These are phyloP conservation scores for Penicillium sp. DNA, from an alignment of 2,329 filamentous ascomycete species.

Conservation along the genomic window DNA sequence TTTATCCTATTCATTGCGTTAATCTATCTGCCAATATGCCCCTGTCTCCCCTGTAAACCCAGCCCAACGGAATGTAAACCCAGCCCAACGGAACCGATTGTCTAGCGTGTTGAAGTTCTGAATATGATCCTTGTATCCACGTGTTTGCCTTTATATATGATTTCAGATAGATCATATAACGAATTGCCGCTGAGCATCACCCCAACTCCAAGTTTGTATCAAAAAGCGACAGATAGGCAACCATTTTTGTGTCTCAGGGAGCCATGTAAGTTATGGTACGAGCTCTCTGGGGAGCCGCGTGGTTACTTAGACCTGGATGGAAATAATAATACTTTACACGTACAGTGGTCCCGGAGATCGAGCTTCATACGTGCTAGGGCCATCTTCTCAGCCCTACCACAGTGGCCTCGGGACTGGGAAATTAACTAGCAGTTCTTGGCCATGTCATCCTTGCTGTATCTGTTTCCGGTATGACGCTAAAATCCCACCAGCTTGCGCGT, in stretches of 20 bases:
- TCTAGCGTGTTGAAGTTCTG: no score
- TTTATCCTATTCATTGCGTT: background rate
- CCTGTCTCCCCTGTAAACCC: no score
- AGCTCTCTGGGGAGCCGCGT: background rate
- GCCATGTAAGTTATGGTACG: background rate
- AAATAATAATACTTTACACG: background rate
- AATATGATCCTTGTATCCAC: no score
- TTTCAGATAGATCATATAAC: background rate
- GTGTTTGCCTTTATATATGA: background rate
- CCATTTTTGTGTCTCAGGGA: background rate
- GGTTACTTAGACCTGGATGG: no score
- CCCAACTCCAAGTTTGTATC: background rate
- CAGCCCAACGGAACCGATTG: no score
- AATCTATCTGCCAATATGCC: background rate
- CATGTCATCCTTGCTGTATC: background rate
- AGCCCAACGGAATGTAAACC: no score
- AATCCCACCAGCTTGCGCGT: background rate
- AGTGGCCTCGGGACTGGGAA: background rate
- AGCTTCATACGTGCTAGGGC: background rate
- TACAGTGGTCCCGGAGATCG: background rate
- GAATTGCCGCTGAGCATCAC: background rate
- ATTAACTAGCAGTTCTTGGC: background rate
- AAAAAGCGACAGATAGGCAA: background rate
- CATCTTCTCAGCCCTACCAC: background rate
- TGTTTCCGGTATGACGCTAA: no score